Evolutionary conservation across 352 stramenopile species (phyloP).

Genomic region (Globisporangium lucens): DNA sequence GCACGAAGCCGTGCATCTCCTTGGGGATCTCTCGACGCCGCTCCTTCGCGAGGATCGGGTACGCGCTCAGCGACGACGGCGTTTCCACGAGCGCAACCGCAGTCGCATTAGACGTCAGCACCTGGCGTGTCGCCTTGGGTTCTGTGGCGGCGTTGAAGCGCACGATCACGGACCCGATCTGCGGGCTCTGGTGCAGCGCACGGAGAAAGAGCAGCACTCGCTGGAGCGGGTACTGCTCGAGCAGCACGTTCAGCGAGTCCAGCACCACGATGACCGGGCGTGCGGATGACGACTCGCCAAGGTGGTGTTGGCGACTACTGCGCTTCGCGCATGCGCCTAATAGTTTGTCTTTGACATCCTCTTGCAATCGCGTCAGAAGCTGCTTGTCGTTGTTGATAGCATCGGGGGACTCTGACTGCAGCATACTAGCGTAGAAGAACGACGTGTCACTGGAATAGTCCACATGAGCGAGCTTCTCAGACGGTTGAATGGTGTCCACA

Average conservation of each 20-base stretch:
- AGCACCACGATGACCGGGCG: conserved; percentile 54
- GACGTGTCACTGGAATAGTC: conserved; percentile 41
- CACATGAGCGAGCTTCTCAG: conserved; percentile 34
- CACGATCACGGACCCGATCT: conserved; percentile 42
- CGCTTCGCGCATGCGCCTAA: neutral
- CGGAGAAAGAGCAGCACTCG: conserved; percentile 45
- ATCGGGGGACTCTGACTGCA: neutral
- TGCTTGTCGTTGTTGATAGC: conserved; percentile 5
- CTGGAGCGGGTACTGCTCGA: conserved; percentile 46
- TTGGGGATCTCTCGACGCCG: conserved; percentile 57
- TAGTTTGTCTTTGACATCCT: conserved; percentile 27
- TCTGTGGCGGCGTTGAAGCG: conserved; percentile 43
- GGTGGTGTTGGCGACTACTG: neutral
- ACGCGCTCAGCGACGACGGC: conserved; percentile 41
- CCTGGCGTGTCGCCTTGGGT: conserved; percentile 15
- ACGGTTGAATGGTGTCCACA: conserved; percentile 13
- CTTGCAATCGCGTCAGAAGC: conserved; percentile 28
- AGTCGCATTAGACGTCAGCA: conserved; percentile 42
- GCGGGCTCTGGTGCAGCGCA: conserved; percentile 24
- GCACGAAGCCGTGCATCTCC: conserved; percentile 52
- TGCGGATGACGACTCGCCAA: neutral
- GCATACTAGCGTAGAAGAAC: conserved; percentile 18
- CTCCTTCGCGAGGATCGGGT: conserved; percentile 59
- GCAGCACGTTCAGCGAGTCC: conserved; percentile 62
- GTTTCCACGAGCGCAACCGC: conserved; percentile 58